phyloP scores from a whole-genome alignment of 129 eudicot species.

The Flaveria ramosissima region DNA sequence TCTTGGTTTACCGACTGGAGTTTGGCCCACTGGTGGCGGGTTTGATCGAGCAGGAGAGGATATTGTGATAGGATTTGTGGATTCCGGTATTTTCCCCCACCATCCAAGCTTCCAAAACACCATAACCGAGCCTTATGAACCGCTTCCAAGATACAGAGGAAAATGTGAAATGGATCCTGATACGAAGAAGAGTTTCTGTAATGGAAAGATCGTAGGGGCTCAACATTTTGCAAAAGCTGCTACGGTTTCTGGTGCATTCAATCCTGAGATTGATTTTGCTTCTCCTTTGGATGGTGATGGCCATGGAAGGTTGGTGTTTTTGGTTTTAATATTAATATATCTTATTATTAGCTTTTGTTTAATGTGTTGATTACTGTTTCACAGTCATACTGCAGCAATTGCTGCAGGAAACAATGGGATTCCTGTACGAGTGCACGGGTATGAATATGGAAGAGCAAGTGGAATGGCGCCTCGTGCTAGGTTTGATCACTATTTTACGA shows the following conservation, averaged over 20 bases:
- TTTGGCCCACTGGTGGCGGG: constrained; percentile 99
- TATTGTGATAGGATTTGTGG: constrained; percentile 96
- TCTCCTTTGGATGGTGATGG: constrained; percentile 99
- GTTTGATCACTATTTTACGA: constrained; percentile 29
- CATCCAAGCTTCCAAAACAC: constrained; percentile 84
- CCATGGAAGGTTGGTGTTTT: constrained; percentile 83
- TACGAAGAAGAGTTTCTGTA: constrained; percentile 71
- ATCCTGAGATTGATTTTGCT: constrained; percentile 81
- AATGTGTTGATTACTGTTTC: constrained; percentile 16
- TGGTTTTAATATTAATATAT: background rate
- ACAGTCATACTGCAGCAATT: constrained; percentile 96
- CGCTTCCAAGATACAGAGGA: constrained; percentile 88
- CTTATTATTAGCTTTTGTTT: background rate
- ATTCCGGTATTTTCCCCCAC: constrained; percentile 87
- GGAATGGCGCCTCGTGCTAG: constrained; percentile 99
- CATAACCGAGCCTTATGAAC: constrained; percentile 71
- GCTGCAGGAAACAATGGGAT: constrained; percentile 98
- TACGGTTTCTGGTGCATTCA: constrained; percentile 84
- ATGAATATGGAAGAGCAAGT: constrained; percentile 92
- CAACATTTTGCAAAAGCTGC: constrained; percentile 99
- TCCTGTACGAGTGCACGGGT: constrained; percentile 88
- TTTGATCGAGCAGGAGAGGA: constrained; percentile 93
- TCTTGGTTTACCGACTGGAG: constrained; percentile 97
- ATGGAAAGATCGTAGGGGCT: constrained; percentile 97
- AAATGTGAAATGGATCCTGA: constrained; percentile 89